Evolutionary conservation across 306 rosid genomes (phyloP).

Genomic region (Datisca glomerata): DNA sequence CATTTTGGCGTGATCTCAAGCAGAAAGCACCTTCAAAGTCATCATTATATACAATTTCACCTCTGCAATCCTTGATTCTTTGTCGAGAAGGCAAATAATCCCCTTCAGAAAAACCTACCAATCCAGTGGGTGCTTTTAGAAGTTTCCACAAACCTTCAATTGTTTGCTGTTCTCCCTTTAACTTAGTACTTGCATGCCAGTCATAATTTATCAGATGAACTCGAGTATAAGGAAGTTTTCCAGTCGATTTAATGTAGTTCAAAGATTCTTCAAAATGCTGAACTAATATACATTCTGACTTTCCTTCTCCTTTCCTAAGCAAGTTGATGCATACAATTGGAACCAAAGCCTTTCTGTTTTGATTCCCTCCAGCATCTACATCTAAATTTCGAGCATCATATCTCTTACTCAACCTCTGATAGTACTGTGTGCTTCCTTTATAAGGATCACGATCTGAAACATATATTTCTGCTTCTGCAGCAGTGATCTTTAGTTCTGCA

Average conservation of each 20-base stretch:
- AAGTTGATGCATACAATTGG: constrained; percentile 87
- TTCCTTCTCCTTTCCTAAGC: constrained; percentile 92
- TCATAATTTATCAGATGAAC: constrained; percentile 77
- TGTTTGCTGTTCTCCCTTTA: constrained; percentile 86
- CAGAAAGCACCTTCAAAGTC: constrained; percentile 84
- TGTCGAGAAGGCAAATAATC: constrained; percentile 86
- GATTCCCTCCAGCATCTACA: constrained; percentile 34
- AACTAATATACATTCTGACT: constrained; percentile 81
- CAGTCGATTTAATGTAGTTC: constrained; percentile 57
- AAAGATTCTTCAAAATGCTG: constrained; percentile 86
- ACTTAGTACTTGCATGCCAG: constrained; percentile 83
- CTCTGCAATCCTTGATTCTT: constrained; percentile 66
- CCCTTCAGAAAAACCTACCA: constrained; percentile 81
- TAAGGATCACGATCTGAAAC: constrained; percentile 86
- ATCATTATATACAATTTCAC: constrained; percentile 66
- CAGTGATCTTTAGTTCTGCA: constrained; percentile 91
- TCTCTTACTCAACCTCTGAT: constrained; percentile 77
- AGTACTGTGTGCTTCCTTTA: constrained; percentile 73
- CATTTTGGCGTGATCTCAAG: constrained; percentile 89
- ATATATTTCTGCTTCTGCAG: constrained; percentile 97
- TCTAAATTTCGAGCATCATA: constrained; percentile 62
- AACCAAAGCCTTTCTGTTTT: constrained; percentile 53
- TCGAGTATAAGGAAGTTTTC: constrained; percentile 64
- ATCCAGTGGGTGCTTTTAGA: constrained; percentile 67
- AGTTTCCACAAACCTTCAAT: constrained; percentile 91